These are phyloP conservation scores for Spergularia marina DNA, from an alignment of 148 eudicot species.

Conservation along the genomic window DNA sequence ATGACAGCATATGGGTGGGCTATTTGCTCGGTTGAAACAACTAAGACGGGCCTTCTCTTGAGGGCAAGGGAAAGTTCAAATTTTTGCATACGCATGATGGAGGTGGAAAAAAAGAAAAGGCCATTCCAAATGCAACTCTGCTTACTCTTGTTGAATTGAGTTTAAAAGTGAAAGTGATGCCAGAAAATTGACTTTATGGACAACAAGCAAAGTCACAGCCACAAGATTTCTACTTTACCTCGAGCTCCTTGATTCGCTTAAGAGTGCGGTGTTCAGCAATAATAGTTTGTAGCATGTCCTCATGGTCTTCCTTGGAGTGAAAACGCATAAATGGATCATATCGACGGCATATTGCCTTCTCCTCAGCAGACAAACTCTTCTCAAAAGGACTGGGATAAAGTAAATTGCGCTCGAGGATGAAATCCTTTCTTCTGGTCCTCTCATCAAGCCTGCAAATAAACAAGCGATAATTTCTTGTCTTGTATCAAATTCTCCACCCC, in stretches of 20 bases:
- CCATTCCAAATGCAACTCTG: neutral
- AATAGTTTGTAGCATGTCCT: slow-evolving; percentile 59
- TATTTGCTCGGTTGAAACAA: neutral
- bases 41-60: neutral
- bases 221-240: slow-evolving; percentile 39
- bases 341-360: slow-evolving; percentile 68
- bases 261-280: slow-evolving; percentile 67
- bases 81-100: too few species aligned
- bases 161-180: too few species aligned
- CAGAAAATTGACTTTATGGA: neutral
- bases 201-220: slow-evolving; percentile 1
- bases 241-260: slow-evolving; percentile 70
- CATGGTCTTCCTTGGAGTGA: slow-evolving; percentile 77
- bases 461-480: neutral
- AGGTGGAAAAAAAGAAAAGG: neutral
- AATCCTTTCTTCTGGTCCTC: slow-evolving; percentile 85
- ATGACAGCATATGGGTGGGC: neutral
- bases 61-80: neutral
- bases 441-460: slow-evolving; percentile 65
- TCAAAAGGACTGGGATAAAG: slow-evolving; percentile 70
- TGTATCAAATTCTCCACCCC: neutral
- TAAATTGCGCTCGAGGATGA: slow-evolving; percentile 72
- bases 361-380: slow-evolving; percentile 63
- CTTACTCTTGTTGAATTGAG: neutral
- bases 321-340: slow-evolving; percentile 83